Base-by-base conservation (phyloP, 106 monocot species). In the Dioscorea alata region DNA sequence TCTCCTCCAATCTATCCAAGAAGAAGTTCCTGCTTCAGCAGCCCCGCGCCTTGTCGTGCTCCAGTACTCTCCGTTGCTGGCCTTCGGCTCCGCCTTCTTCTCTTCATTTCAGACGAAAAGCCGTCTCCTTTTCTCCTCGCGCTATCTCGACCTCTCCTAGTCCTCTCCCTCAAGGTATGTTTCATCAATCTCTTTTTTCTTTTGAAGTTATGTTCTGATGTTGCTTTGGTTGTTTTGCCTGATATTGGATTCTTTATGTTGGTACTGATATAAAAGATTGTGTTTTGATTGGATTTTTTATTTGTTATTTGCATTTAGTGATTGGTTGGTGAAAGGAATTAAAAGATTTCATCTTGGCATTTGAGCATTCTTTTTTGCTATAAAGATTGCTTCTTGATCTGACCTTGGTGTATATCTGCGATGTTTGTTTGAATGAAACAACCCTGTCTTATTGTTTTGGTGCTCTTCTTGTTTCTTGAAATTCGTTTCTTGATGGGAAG, bases 141-240 rank as follows among this genome's bases (percentile, higher is more conserved):
- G 88, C 94, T 15, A 79, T 95, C 19, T 95, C 94, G 64, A 76
- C 91, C 31, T 81, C 94, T 18, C 81, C 87, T 8, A 76, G 54
- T 14, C 80, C 70, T 28, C 54, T 65, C 12, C 76, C 78, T 22
- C 31, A 63, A 51, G 83, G 83, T 88, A 61, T 50, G n/a, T 20
- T 20, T 21, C 42, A 16, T 20, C 8, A 19, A 21, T 48, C 16
- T n/a, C 15, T 66, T 34, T 25, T 6, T 51, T 71, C 14, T 48
- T 20, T 68, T 49, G 24, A 23, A 2, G 33, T 16, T 59, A 23
- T 6, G 4, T 57, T 66, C 59, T 28, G 24, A 32, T 15, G 12
- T 63, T 8, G 12, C 32, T 63, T 8, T 63, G 10, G 62, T 63
- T 10, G 13, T 13, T 58, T 58, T 20, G 58, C 8, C 0, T 18